Base-by-base conservation (phyloP, 2,329 filamentous ascomycete genomes). In the Phialophora verrucosa region DNA sequence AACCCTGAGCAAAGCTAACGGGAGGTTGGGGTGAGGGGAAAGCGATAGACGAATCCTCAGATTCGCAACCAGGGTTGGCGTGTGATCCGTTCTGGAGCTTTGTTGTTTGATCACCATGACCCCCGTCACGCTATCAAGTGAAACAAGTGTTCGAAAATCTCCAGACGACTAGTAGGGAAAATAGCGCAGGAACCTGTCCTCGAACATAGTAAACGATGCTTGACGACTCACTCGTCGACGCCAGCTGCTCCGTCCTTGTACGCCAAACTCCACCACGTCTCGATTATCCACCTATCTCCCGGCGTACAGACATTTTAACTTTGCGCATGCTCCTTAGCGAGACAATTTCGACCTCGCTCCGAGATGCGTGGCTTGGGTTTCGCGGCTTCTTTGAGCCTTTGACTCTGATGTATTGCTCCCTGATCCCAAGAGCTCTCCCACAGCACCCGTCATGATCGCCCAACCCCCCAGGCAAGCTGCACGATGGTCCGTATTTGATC, bases 71-170 rank as follows among this genome's bases (percentile, higher is more conserved):
- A 64, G 44, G 38, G 62, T 69, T 69, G 67, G 64, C 53, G 63
- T 64, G 67, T 66, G 64, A 25, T 64, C 55, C 53, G 61, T 47
- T 47, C 32, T 61, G 56, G 49, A 64, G 61, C 38, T 32, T 51
- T 54, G 59, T 55, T 29, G 67, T 69, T 69, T 69, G 67, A 69
- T 69, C 67, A 67, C 67, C 64, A 63, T 55, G 14, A 58, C 50
- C 64, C 67, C 49, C 59, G 64, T 65, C 62, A 67, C 67, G 63
- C 63, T 69, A 66, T 56, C 47, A 49, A 66, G 54, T 69, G 67
- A 67, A 69, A 69, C 67, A 58, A 62, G 49, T 51, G 59, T 54
- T 51, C 49, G 59, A 61, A 61, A 51, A 53, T 61, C 29, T 53
- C 47, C 59, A 61, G 59, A 61, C 59, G 49, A 42, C 59, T 61